Percentiles rank a stretch among this genome's conserved stretches.
These are phyloP conservation scores for Sugiyamaella marilandica DNA, from an alignment of 805 yeast species.

Conservation along the genomic window DNA sequence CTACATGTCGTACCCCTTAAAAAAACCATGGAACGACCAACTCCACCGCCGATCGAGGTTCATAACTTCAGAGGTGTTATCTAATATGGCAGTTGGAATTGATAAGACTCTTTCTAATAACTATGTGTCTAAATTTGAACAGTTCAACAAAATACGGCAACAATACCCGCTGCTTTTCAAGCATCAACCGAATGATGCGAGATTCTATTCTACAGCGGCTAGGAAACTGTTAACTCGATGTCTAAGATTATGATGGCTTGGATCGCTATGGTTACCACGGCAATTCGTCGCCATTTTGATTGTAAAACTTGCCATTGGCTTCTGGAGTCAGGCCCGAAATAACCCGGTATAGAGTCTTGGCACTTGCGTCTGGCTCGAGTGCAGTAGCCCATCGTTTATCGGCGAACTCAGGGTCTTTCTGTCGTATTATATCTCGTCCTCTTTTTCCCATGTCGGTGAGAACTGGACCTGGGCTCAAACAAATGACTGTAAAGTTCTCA, in stretches of 20 bases:
- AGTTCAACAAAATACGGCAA: background rate
- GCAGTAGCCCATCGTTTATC: constrained; percentile 14
- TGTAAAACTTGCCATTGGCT: constrained; percentile 25
- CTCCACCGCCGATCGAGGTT: constrained; percentile 1
- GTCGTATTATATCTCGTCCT: constrained; percentile 5
- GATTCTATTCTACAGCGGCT: background rate
- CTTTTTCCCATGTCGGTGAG: constrained; percentile 34
- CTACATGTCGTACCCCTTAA: constrained; percentile 4
- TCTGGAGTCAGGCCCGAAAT: constrained; percentile 23
- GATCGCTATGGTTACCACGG: constrained; percentile 7
- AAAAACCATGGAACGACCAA: background rate
- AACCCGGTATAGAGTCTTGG: constrained; percentile 16
- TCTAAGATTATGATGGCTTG: background rate
- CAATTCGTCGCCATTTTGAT: constrained; percentile 13
- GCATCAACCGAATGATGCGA: background rate
- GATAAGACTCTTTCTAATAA: background rate
- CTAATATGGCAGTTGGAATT: background rate
- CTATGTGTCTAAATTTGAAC: background rate
- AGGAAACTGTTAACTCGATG: background rate
- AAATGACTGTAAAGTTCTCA: constrained; percentile 30
- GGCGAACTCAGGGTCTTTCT: constrained; percentile 1
- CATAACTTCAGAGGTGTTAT: background rate
- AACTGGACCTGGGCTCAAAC: constrained; percentile 40
- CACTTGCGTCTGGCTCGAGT: constrained; percentile 26
- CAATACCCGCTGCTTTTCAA: background rate